Conservation (phyloP, 2,329 filamentous ascomycete genomes). For the Ophiostoma sp. region DNA sequence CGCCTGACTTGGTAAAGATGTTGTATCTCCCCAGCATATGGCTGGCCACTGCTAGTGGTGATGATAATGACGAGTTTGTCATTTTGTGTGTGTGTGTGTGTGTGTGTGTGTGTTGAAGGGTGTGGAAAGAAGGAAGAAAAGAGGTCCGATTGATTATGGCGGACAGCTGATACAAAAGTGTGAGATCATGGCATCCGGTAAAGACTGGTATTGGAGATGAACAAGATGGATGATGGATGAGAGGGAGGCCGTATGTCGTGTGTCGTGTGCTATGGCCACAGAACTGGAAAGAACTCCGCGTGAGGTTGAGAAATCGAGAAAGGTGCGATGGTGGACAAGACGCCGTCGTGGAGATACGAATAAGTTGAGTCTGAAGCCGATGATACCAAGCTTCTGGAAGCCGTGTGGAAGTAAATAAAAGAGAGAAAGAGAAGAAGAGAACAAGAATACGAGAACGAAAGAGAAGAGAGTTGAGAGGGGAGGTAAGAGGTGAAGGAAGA, state of each 20-base stretch:
- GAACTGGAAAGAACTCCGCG: neutral
- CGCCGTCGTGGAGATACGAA: neutral
- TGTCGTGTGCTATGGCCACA: neutral
- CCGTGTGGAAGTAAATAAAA: neutral
- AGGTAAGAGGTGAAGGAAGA: constrained; percentile 3
- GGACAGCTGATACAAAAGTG: neutral
- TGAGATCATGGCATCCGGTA: neutral
- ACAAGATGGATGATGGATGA: neutral
- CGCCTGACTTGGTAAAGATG: constrained; percentile 28
- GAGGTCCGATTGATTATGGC: neutral
- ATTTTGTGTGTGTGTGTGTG: constrained; percentile 19
- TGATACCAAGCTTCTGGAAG: neutral
- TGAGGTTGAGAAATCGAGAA: neutral
- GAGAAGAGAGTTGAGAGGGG: neutral
- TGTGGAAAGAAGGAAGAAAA: neutral
- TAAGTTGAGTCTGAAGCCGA: neutral
- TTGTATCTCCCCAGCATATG: constrained; percentile 26
- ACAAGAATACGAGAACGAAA: neutral
- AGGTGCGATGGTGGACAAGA: neutral
- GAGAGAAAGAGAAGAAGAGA: constrained; percentile 14
- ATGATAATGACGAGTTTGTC: constrained; percentile 27
- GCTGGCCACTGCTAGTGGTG: constrained; percentile 18
- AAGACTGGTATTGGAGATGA: neutral
- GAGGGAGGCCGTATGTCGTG: neutral
- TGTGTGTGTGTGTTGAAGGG: neutral